phyloP scores from a whole-genome alignment of 176 grass and related monocot genomes.

The Avena atlantica region DNA sequence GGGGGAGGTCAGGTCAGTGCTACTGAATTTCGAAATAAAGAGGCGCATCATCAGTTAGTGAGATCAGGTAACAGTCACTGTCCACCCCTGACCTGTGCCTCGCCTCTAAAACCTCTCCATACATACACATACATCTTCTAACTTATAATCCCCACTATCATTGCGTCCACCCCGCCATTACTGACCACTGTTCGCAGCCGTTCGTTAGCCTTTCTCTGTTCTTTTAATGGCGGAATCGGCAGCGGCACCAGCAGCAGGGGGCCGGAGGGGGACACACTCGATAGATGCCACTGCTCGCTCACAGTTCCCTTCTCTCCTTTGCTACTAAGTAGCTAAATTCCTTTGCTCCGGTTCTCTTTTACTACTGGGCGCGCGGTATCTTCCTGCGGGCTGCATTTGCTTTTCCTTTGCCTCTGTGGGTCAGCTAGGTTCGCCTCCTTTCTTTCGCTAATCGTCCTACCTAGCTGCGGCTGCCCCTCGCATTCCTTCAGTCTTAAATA shows the following conservation, averaged over 20 bases:
- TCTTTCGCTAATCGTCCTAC: constrained; percentile 4
- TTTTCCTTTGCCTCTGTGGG: constrained; percentile 36
- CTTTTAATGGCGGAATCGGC: constrained; percentile 44
- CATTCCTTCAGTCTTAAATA: constrained; percentile 32
- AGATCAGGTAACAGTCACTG: not conserved
- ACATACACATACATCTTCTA: not conserved
- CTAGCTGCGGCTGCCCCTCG: not conserved
- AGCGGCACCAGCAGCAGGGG: too few relatives aligned
- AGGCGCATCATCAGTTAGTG: not conserved
- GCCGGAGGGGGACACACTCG: constrained; percentile 35
- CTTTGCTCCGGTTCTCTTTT: not conserved
- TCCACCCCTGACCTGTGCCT: not conserved
- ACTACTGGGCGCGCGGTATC: constrained; percentile 17
- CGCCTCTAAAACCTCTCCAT: not conserved
- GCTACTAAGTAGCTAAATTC: not conserved
- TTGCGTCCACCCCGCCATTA: constrained; percentile 41
- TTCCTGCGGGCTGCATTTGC: constrained; percentile 49
- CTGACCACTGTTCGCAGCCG: constrained; percentile 26
- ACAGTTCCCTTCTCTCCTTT: constrained; percentile 23
- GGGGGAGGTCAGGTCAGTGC: too few relatives aligned
- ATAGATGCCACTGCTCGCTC: constrained; percentile 1
- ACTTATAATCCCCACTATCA: not conserved
- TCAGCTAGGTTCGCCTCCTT: not conserved
- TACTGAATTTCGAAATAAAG: constrained; percentile 19
- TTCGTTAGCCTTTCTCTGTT: constrained; percentile 39